These are phyloP conservation scores for Sicyos edulis DNA, from an alignment of 306 rosid genomes.

Conservation along the genomic window DNA sequence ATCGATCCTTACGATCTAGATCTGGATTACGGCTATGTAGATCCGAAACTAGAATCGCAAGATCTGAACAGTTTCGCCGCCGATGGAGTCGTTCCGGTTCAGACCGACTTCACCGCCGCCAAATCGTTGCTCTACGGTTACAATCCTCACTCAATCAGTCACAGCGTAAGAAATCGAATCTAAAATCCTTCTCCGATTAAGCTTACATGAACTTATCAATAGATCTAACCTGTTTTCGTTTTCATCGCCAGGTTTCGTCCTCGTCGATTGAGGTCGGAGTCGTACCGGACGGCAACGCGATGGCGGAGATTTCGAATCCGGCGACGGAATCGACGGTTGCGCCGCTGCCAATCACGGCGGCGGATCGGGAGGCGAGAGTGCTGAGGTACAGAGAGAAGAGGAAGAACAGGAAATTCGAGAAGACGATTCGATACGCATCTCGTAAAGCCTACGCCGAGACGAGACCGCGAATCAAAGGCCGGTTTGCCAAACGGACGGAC, in stretches of 20 bases:
- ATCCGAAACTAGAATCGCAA: conserved; percentile 49
- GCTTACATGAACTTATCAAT: neutral
- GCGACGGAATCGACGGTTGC: conserved; percentile 26
- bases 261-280: conserved; percentile 78
- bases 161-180: conserved; percentile 48
- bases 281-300: conserved; percentile 61
- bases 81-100: conserved; percentile 81
- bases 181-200: neutral
- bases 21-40: conserved; percentile 57
- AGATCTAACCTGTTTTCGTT: neutral
- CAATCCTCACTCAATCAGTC: conserved; percentile 47
- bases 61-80: conserved; percentile 58
- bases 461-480: conserved; percentile 87
- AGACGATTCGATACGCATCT: conserved; percentile 91
- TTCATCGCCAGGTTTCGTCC: conserved; percentile 53
- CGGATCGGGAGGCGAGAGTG: conserved; percentile 84
- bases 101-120: conserved; percentile 38
- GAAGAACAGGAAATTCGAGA: conserved; percentile 91
- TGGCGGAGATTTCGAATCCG: conserved; percentile 40
- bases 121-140: conserved; percentile 50
- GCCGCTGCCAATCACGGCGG: conserved; percentile 53
- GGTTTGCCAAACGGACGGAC: conserved; percentile 80
- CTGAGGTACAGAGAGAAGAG: conserved; percentile 96
- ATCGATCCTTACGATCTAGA: conserved; percentile 53
- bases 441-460: conserved; percentile 92